Evolutionary conservation across 768 basidiomycete species (phyloP), one percentile per base, ranked within the genome.

Genomic region (Boletus subcaerulescens): DNA sequence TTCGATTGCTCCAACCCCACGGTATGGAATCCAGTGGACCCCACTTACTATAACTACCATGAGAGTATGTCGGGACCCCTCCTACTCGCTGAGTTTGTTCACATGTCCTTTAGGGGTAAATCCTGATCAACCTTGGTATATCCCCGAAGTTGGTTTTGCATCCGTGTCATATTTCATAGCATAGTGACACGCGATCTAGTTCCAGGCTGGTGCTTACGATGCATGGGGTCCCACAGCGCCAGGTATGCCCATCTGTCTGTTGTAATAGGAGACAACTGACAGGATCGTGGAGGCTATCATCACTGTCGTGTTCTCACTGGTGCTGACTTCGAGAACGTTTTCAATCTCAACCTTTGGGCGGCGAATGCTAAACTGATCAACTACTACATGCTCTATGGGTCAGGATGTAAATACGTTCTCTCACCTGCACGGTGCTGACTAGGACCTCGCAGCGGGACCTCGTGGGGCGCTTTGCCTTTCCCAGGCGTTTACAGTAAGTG

Each of bases 311-410:
- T 75, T 2, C 72, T 92, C 57, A 91, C 89, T 12, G 88, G 87
- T 3, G 74, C 86, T 1, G 77, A 86, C 62, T 92, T 91, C 70
- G 78, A 85, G 69, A 86, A 83, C 40, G 92, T 93, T 7, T 93
- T 91, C 70, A 83, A 93, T 61, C 77, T 83, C 53, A 75, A 87
- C 49, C 76, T 90, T 43, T 91, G 87, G 86, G 89, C 91, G 11
- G 79, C 81, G 46, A 93, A 92, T 69, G 87, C 83, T 2, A 93
- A 92, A 63, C 62, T 93, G 43, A 83, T 92, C 55, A 91, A 82
- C 62, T 89, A 88, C 57, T 93, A 93, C 70, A 93, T 93, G 92
- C 60, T 91, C 50, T 91, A 84, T 61, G 90, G 87, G 87, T 87
- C 29, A 29, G 29, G 29, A 29, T 29, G 65, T 26, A 72, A 26